These are phyloP conservation scores for Chloropicon primus DNA, from an alignment of 139 green algal genomes.

Conservation along the genomic window DNA sequence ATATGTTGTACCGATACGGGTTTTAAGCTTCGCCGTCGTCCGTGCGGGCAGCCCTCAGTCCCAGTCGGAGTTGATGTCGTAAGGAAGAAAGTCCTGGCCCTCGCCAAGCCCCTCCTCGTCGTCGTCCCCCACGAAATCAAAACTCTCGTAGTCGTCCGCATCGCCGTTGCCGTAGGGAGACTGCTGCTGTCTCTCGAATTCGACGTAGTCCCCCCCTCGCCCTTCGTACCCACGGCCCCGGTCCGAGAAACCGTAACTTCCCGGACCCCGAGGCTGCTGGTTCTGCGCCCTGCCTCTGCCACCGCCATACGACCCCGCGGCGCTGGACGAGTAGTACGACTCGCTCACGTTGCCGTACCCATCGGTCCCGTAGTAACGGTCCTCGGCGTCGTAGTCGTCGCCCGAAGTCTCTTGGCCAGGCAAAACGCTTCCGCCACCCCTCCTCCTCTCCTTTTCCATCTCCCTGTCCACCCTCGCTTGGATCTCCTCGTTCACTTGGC, in stretches of 20 bases:
- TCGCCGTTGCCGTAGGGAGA: not conserved
- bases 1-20: no score
- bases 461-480: not conserved
- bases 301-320: not conserved
- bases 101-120: not conserved
- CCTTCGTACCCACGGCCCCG: no score
- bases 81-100: not conserved
- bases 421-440: not conserved
- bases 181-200: not conserved
- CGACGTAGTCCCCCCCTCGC: not conserved
- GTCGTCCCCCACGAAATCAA: not conserved
- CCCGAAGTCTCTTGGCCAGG: no score
- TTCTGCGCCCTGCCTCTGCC: not conserved
- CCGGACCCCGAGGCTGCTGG: no score
- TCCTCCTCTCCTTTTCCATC: not conserved
- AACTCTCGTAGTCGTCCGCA: not conserved
- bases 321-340: not conserved
- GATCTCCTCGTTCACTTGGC: conserved; percentile 3
- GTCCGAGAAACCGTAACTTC: not conserved
- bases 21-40: no score
- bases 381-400: not conserved
- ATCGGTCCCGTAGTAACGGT: not conserved
- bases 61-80: not conserved
- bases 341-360: no score
- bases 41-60: no score